A percentile compares a stretch with the other conserved stretches of the same genome.
phyloP scores from a whole-genome alignment of 768 basidiomycete species.

The Lanmaoa rubissima region DNA sequence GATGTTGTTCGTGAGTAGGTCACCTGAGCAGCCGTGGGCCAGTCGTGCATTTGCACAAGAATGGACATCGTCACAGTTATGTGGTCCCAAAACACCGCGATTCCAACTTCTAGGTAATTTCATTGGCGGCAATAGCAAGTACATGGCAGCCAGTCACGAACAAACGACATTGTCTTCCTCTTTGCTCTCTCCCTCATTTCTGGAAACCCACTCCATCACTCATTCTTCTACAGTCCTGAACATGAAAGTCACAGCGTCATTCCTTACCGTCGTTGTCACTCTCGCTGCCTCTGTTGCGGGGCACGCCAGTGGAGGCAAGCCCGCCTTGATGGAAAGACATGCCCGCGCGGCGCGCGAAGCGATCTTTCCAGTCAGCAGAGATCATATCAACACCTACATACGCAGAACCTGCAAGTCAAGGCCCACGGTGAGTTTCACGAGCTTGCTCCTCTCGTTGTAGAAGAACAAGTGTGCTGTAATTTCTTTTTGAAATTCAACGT shows the following conservation, averaged over 20 bases:
- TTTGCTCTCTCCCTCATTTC: not conserved
- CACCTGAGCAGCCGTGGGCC: not conserved
- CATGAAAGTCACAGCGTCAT: not conserved
- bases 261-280: not conserved
- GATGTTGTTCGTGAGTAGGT: not conserved
- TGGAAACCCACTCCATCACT: not conserved
- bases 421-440: not conserved
- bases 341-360: not conserved
- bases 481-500: not conserved
- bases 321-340: slow-evolving; percentile 5
- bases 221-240: not conserved
- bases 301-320: not conserved
- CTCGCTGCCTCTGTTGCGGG: not conserved
- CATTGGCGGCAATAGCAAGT: not conserved
- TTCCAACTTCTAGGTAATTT: slow-evolving; percentile 1
- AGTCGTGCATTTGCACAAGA: not conserved
- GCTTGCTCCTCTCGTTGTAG: not conserved
- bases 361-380: not conserved
- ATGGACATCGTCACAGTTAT: not conserved
- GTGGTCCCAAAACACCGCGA: not conserved
- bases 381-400: not conserved
- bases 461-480: not conserved
- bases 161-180: not conserved
- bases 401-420: not conserved
- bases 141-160: not conserved